Evolutionary conservation across 2,329 filamentous ascomycete genomes (phyloP).

Genomic region (Sodiomyces alkalinus): DNA sequence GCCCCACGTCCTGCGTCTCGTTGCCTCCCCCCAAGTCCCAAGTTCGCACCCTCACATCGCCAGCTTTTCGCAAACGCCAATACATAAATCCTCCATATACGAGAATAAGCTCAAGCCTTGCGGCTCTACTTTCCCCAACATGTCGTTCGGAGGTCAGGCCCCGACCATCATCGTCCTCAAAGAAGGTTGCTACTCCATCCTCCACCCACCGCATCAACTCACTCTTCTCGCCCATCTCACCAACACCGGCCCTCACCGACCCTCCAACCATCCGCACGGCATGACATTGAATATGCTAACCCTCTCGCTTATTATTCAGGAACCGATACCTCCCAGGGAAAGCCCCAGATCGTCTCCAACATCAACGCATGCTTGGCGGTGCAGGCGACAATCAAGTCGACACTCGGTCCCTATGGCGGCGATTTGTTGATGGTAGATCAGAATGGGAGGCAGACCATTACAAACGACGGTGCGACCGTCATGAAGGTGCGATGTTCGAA

Average conservation of each 20-base stretch:
- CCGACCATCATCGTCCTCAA: constrained; percentile 97
- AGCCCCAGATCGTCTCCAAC: constrained; percentile 92
- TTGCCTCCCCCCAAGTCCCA: too few species aligned
- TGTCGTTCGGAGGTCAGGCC: constrained; percentile 96
- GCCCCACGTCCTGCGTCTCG: too few species aligned
- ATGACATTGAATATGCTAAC: constrained; percentile 3
- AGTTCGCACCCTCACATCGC: too few species aligned
- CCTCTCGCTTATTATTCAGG: constrained; percentile 42
- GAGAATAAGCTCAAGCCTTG: too few species aligned
- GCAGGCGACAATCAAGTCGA: constrained; percentile 89
- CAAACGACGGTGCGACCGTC: constrained; percentile 95
- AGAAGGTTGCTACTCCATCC: constrained; percentile 55
- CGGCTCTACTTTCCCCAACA: constrained; percentile 25
- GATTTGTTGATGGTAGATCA: constrained; percentile 91
- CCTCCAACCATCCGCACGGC: constrained; percentile 5
- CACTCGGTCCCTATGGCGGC: constrained; percentile 89
- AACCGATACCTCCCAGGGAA: constrained; percentile 93
- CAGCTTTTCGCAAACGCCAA: too few species aligned
- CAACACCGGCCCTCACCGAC: constrained; percentile 1
- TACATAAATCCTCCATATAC: neutral
- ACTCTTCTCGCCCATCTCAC: neutral
- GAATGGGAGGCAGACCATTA: constrained; percentile 94
- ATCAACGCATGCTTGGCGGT: constrained; percentile 97
- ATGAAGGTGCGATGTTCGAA: constrained; percentile 87
- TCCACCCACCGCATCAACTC: neutral